phyloP scores from a whole-genome alignment of 306 rosid genomes.

The Cajanus cajan region DNA sequence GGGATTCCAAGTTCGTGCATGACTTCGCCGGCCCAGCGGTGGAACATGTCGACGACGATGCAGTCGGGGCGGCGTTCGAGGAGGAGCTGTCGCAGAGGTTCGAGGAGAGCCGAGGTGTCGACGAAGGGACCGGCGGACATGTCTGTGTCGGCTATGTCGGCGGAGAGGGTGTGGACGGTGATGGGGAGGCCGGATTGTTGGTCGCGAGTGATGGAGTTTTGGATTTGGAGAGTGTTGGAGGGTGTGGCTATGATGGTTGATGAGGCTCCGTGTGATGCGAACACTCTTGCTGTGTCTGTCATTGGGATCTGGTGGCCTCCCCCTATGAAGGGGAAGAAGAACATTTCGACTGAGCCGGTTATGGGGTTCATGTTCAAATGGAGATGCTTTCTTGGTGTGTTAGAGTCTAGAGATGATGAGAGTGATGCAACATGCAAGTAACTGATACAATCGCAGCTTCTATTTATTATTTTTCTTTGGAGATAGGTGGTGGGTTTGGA shows the following conservation, averaged over 20 bases:
- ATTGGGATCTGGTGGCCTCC: slow-evolving; percentile 74
- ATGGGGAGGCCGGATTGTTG: slow-evolving; percentile 39
- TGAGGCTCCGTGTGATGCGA: slow-evolving; percentile 55
- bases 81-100: slow-evolving; percentile 47
- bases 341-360: slow-evolving; percentile 18
- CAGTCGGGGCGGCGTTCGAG: slow-evolving; percentile 39
- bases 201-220: slow-evolving; percentile 48
- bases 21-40: slow-evolving; percentile 48
- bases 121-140: slow-evolving; percentile 40
- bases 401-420: neutral
- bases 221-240: slow-evolving; percentile 35
- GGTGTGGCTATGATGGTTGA: slow-evolving; percentile 56
- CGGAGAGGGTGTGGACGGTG: slow-evolving; percentile 30
- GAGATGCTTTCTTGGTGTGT: neutral
- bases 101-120: slow-evolving; percentile 48
- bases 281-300: slow-evolving; percentile 65
- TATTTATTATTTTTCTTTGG: neutral
- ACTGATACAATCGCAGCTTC: neutral
- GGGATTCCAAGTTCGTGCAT: slow-evolving; percentile 36
- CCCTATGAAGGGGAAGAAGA: slow-evolving; percentile 46
- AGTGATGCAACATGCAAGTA: neutral
- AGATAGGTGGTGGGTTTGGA: neutral
- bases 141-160: slow-evolving; percentile 39
- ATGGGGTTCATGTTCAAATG: slow-evolving; percentile 16
- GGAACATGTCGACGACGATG: slow-evolving; percentile 54